Conservation (phyloP, 257 asterid genomes). For the Fraxinus anomala region DNA sequence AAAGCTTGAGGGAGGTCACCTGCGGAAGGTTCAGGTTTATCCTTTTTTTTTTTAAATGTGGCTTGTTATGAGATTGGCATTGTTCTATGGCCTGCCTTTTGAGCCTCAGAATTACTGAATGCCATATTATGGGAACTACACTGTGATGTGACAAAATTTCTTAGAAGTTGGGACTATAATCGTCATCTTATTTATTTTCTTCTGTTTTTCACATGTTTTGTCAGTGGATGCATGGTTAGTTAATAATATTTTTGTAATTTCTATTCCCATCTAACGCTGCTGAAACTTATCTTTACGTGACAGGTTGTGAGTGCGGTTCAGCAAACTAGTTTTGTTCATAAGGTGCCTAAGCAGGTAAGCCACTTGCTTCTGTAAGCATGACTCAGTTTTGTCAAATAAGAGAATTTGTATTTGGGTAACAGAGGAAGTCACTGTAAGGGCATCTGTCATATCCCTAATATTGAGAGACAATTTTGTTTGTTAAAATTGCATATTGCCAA, state of each 20-base stretch:
- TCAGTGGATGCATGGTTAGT: background rate
- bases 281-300: conserved; percentile 23
- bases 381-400: background rate
- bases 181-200: background rate
- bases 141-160: background rate
- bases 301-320: conserved; percentile 70
- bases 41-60: conserved; percentile 2
- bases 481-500: background rate
- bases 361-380: conserved; percentile 16
- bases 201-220: background rate
- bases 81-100: background rate
- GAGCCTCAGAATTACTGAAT: background rate
- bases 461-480: background rate
- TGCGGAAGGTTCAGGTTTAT: conserved; percentile 56
- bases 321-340: conserved; percentile 66
- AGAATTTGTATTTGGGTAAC: conserved; percentile 1
- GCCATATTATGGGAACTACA: conserved; percentile 1
- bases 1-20: conserved; percentile 92
- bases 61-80: background rate
- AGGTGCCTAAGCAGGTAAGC: conserved; percentile 75
- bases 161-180: background rate
- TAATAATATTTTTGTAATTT: background rate
- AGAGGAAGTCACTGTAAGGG: background rate
- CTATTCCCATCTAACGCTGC: background rate
- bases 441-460: background rate